These are phyloP conservation scores for Scenedesmus sp. DNA, from an alignment of 163 green algal species.

Conservation along the genomic window DNA sequence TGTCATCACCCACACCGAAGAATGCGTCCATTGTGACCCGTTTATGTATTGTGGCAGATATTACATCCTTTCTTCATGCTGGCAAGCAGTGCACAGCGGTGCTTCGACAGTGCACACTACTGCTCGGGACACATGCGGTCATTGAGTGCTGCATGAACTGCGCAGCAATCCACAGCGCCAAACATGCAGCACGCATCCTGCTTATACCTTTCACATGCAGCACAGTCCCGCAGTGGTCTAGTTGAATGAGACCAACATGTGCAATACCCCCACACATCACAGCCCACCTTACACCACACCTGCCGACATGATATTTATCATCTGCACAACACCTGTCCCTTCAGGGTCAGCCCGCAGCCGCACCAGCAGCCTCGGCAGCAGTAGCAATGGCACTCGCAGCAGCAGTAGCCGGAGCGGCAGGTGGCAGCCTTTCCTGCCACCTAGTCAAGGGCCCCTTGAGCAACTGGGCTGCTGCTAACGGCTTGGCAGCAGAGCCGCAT, in stretches of 20 bases:
- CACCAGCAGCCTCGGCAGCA: background rate
- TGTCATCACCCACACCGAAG: background rate
- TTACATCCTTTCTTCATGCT: background rate
- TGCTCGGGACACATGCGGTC: background rate
- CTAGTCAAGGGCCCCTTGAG: background rate
- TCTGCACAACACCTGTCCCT: background rate
- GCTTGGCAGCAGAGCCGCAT: background rate
- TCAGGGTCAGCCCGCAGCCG: background rate
- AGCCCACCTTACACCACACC: background rate
- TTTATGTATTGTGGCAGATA: too few species aligned
- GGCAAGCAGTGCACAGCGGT: background rate
- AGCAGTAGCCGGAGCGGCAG: background rate
- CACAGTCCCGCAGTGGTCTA: background rate
- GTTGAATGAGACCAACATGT: too few species aligned
- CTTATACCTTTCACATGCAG: background rate
- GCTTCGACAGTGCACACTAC: background rate
- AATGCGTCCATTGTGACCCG: too few species aligned
- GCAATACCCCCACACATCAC: background rate
- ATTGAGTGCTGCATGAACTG: background rate
- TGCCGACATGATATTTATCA: background rate
- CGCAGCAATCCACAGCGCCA: background rate
- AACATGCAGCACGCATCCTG: background rate
- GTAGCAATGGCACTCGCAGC: background rate
- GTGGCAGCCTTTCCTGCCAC: background rate
- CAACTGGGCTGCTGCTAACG: background rate